Evolutionary conservation across 768 basidiomycete species (phyloP).

Genomic region (Agaricus sinodeliciosus): DNA sequence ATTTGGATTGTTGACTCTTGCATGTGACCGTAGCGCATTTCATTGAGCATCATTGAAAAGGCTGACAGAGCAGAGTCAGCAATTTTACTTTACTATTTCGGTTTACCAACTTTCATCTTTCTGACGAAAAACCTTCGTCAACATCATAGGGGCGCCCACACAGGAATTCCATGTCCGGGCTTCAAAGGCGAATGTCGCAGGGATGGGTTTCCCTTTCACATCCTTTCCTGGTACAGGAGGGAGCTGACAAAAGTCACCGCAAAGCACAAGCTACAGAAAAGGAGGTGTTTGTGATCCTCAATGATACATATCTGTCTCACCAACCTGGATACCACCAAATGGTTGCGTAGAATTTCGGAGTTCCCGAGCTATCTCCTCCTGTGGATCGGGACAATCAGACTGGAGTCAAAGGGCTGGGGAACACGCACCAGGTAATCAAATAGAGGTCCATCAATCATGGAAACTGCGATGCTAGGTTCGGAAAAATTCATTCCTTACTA

Average conservation of each 20-base stretch:
- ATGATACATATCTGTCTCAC: not conserved
- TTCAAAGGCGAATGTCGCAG: conserved; percentile 71
- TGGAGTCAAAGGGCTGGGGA: too few relatives aligned
- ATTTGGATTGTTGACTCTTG: conserved; percentile 31
- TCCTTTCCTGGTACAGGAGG: conserved; percentile 65
- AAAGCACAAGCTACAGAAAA: conserved; percentile 59
- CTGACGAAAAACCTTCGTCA: conserved; percentile 82
- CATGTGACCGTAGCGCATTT: conserved; percentile 74
- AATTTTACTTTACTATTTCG: not conserved
- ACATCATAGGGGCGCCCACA: conserved; percentile 44
- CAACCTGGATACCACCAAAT: conserved; percentile 85
- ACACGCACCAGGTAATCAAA: conserved; percentile 72
- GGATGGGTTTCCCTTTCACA: conserved; percentile 40
- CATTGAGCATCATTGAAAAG: conserved; percentile 84
- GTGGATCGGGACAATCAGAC: not conserved
- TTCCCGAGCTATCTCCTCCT: conserved; percentile 59
- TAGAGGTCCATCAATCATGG: conserved; percentile 78
- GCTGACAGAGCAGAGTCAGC: conserved; percentile 20
- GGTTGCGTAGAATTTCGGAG: conserved; percentile 48
- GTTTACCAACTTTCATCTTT: conserved; percentile 58
- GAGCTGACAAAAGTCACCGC: conserved; percentile 89
- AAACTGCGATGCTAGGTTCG: conserved; percentile 42
- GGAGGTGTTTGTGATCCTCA: not conserved
- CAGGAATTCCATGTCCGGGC: conserved; percentile 66
- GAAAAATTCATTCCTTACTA: not conserved